These are phyloP conservation scores for Plectranthus barbatus DNA, from an alignment of 257 asterid genomes.

Conservation along the genomic window DNA sequence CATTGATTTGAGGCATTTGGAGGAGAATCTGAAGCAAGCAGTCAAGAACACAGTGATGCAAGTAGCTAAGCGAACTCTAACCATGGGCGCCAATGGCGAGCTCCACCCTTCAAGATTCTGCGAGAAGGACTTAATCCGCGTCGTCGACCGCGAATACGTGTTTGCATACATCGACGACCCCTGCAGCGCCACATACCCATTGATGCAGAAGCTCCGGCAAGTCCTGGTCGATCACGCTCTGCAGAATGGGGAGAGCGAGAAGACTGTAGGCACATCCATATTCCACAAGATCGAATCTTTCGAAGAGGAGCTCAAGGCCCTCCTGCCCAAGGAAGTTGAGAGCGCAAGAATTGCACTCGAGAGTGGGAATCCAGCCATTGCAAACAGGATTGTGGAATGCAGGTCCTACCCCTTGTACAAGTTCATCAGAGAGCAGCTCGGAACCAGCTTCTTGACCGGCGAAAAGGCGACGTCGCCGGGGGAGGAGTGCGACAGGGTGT, in stretches of 20 bases:
- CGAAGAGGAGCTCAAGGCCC: slow-evolving; percentile 27
- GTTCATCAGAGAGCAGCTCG: slow-evolving; percentile 29
- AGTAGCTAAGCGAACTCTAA: slow-evolving; percentile 24
- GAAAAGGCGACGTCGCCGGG: slow-evolving; percentile 29
- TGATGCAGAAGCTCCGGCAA: slow-evolving; percentile 33
- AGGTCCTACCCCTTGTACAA: slow-evolving; percentile 32
- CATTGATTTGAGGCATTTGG: too few relatives aligned
- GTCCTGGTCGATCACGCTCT: slow-evolving; percentile 33
- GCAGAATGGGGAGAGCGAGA: slow-evolving; percentile 11
- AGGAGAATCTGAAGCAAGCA: too few relatives aligned
- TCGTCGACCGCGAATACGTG: slow-evolving; percentile 27
- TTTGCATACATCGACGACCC: too few relatives aligned
- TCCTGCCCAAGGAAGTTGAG: slow-evolving; percentile 33
- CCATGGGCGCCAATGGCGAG: slow-evolving; percentile 23
- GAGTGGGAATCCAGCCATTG: slow-evolving; percentile 10
- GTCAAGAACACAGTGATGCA: slow-evolving; percentile 27
- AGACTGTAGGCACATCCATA: slow-evolving; percentile 8
- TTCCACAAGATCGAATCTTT: slow-evolving; percentile 26
- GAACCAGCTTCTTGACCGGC: slow-evolving; percentile 24
- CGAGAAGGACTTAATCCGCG: slow-evolving; percentile 28
- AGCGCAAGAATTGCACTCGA: slow-evolving; percentile 22
- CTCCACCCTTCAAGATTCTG: too few relatives aligned
- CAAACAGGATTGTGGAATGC: slow-evolving; percentile 20
- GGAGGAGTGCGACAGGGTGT: slow-evolving; percentile 36
- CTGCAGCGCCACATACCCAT: slow-evolving; percentile 22